Base-by-base conservation (phyloP, 805 yeast species). In the Brettanomyces naardenensis region DNA sequence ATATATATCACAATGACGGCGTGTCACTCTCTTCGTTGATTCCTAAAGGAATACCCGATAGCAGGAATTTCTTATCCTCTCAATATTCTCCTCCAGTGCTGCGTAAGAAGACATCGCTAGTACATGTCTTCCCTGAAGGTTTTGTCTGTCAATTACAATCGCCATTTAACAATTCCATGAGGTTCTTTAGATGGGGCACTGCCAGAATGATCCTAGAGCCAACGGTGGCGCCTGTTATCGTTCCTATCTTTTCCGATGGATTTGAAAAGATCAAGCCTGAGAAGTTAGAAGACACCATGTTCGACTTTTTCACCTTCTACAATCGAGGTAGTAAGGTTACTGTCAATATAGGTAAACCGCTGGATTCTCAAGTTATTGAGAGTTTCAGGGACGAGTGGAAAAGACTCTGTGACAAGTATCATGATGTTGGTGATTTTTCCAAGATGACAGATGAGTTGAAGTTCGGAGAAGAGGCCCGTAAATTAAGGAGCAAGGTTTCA, bases 171-270 rank as follows among this genome's bases (percentile, higher is more conserved):
- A 83, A 86, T 47, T 87, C 97, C 3, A 85, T 92, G 92, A 68
- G 96, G 44, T 90, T 85, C 59, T 90, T 92, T 68, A 81, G 85
- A 54, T 90, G 97, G 97, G 98, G 98, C 0, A 78, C 88, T 1
- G 75, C 95, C 2, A 69, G 98, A 47, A 55, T 89, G 47, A 69
- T 92, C 4, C 61, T 92, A 39, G 98, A 90, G 57, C 68, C 94
- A 7, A 78, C 90, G 0, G 71, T 73, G 42, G 77, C 90, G 0
- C 97, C 98, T 0, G 75, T 89, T 1, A 74, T 90, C 13, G 76
- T 92, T 13, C 97, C 97, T 1, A 81, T 90, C 14, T 90, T 80
- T 52, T 65, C 85, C 4, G 72, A 78, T 35, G 98, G 98, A 0
- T 83, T 90, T 51, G 95, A 90, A 54, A 76, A 80, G 52, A 73